phyloP scores from a whole-genome alignment of 1,284 basidiomycete species.

The Gymnopus androsaceus region DNA sequence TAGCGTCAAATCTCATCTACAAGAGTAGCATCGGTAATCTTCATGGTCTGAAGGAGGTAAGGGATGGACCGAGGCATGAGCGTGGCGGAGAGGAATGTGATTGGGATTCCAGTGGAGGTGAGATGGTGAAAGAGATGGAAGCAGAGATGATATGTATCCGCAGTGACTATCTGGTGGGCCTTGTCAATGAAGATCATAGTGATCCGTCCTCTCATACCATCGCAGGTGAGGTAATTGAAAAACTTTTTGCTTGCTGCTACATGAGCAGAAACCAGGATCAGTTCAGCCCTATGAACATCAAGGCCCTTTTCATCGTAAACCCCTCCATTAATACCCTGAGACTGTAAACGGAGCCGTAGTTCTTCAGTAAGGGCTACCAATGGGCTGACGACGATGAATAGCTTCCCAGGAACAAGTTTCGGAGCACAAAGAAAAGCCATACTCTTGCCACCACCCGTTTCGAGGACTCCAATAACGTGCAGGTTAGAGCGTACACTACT shows the following conservation, averaged over 20 bases:
- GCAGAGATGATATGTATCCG: slow-evolving; percentile 17
- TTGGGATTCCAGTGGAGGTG: slow-evolving; percentile 15
- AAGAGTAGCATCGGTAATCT: slow-evolving; percentile 2
- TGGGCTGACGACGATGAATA: slow-evolving; percentile 22
- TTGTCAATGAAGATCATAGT: slow-evolving; percentile 22
- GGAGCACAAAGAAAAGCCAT: slow-evolving; percentile 21
- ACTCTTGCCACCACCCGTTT: slow-evolving; percentile 25
- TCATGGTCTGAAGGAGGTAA: neutral
- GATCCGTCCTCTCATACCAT: neutral
- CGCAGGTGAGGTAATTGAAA: neutral
- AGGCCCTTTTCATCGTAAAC: neutral
- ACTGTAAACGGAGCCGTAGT: neutral
- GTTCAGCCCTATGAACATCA: neutral
- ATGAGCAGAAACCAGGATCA: slow-evolving; percentile 15
- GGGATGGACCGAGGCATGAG: slow-evolving; percentile 16
- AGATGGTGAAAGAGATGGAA: slow-evolving; percentile 22
- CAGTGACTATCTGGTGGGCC: slow-evolving; percentile 24
- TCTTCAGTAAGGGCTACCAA: slow-evolving; percentile 9
- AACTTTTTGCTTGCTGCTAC: slow-evolving; percentile 1
- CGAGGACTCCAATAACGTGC: slow-evolving; percentile 21
- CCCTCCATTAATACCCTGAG: neutral
- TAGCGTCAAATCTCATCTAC: slow-evolving; percentile 16
- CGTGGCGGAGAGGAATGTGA: slow-evolving; percentile 23
- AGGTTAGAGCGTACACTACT: neutral
- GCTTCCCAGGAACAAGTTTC: neutral